Evolutionary conservation across 345 rosid species (phyloP).

Genomic region (Ceriops zippeliana): DNA sequence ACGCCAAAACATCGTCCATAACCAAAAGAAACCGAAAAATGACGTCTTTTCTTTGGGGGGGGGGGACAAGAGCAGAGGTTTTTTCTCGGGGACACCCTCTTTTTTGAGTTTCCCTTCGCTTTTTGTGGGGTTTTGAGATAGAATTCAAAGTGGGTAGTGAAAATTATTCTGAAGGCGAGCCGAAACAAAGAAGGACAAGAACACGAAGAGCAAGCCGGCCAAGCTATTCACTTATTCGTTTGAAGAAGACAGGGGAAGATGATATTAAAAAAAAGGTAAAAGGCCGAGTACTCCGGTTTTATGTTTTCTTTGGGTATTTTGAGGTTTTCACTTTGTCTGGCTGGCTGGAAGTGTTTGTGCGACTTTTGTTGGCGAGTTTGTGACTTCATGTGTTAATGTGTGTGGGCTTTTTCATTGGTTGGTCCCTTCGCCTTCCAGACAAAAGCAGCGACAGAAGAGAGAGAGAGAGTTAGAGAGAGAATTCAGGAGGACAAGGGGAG

Average conservation of each 20-base stretch:
- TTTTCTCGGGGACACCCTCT: too few species aligned
- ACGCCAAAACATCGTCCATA: conserved; percentile 30
- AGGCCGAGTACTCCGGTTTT: conserved; percentile 7
- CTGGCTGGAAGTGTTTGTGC: neutral
- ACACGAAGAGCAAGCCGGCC: too few species aligned
- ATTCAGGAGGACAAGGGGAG: neutral
- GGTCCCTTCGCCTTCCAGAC: conserved; percentile 36
- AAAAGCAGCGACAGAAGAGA: neutral
- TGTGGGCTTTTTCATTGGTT: conserved; percentile 38
- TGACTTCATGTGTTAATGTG: neutral
- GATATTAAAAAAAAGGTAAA: neutral
- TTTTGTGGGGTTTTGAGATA: too few species aligned
- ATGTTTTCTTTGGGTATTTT: conserved; percentile 16
- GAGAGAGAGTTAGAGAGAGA: neutral
- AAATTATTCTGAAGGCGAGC: too few species aligned
- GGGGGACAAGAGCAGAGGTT: neutral
- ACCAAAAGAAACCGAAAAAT: neutral
- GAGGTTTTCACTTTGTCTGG: conserved; percentile 11
- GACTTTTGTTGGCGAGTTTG: neutral
- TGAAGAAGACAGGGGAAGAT: too few species aligned
- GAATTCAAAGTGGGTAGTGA: too few species aligned
- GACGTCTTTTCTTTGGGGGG: too few species aligned
- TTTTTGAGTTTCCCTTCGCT: too few species aligned
- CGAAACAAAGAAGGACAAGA: too few species aligned
- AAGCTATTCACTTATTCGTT: too few species aligned